A percentile compares a stretch with the other conserved stretches of the same genome.
Conservation (phyloP, 257 asterid species). For the Apocynum venetum region DNA sequence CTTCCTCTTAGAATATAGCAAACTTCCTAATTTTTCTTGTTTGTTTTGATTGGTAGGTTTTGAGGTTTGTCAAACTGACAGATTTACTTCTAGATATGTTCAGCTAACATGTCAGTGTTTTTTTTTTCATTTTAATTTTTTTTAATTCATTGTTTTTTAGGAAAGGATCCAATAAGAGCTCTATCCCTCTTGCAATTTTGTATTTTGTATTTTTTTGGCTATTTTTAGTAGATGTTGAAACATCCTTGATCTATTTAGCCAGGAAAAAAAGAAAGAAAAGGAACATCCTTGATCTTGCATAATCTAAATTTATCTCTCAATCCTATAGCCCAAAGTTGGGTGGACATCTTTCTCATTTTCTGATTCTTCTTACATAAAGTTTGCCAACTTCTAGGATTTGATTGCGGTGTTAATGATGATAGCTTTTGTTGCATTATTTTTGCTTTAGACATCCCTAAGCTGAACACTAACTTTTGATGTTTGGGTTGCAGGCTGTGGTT, state of each 20-base stretch:
- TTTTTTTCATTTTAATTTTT: not conserved
- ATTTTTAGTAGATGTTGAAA: not conserved
- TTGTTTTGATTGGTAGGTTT: not conserved
- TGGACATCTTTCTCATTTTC: too few relatives aligned
- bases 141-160: not conserved
- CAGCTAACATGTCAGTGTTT: too few relatives aligned
- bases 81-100: too few relatives aligned
- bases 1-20: not conserved
- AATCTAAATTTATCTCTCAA: not conserved
- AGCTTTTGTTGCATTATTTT: not conserved
- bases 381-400: not conserved
- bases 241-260: not conserved
- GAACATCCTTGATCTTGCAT: not conserved
- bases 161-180: not conserved
- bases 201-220: not conserved
- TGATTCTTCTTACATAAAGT: not conserved
- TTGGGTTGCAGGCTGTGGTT: constrained; percentile 73
- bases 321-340: not conserved
- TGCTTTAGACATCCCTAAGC: not conserved
- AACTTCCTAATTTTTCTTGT: not conserved
- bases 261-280: too few relatives aligned
- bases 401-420: not conserved
- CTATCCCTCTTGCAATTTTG: not conserved
- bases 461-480: not conserved
- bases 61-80: not conserved